Evolutionary conservation across 169 alveolate species (phyloP).

Genomic region (Babesia gibsoni): DNA sequence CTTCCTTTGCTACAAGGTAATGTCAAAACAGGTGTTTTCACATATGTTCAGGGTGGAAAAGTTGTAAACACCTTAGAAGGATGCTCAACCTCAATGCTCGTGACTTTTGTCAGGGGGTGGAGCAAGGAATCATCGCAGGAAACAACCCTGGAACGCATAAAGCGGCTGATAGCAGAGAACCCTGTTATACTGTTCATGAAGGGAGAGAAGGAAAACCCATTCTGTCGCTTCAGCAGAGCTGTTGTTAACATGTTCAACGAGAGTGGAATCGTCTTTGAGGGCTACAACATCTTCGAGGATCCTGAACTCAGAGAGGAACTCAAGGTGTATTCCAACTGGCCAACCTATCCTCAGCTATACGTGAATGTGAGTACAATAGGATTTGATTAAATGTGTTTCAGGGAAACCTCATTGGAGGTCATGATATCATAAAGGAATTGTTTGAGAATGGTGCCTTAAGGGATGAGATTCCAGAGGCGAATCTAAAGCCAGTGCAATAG

Average conservation of each 20-base stretch:
- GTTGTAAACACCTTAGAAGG: conserved; percentile 53
- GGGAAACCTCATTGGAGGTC: conserved; percentile 74
- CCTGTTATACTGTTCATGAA: conserved; percentile 76
- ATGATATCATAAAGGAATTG: conserved; percentile 74
- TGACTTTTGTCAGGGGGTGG: conserved; percentile 49
- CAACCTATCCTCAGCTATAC: conserved; percentile 91
- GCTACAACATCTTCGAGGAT: conserved; percentile 83
- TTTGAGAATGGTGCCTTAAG: conserved; percentile 63
- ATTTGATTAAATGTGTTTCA: neutral
- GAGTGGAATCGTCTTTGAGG: conserved; percentile 69
- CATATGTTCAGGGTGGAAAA: conserved; percentile 21
- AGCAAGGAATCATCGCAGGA: conserved; percentile 18
- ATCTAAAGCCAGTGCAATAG: neutral
- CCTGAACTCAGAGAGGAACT: conserved; percentile 81
- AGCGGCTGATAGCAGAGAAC: conserved; percentile 59
- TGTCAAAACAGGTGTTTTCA: no score
- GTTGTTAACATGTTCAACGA: conserved; percentile 73
- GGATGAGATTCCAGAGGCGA: conserved; percentile 62
- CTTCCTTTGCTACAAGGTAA: conserved; percentile 44
- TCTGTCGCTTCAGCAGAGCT: conserved; percentile 75
- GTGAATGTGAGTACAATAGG: conserved; percentile 70
- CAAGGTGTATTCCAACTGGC: conserved; percentile 90
- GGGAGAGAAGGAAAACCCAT: conserved; percentile 79
- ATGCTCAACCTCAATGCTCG: conserved; percentile 59
- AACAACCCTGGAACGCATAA: conserved; percentile 44